Evolutionary conservation across 768 basidiomycete species (phyloP), one percentile per base, ranked within the genome.

Genomic region (Lyophyllum decastes): DNA sequence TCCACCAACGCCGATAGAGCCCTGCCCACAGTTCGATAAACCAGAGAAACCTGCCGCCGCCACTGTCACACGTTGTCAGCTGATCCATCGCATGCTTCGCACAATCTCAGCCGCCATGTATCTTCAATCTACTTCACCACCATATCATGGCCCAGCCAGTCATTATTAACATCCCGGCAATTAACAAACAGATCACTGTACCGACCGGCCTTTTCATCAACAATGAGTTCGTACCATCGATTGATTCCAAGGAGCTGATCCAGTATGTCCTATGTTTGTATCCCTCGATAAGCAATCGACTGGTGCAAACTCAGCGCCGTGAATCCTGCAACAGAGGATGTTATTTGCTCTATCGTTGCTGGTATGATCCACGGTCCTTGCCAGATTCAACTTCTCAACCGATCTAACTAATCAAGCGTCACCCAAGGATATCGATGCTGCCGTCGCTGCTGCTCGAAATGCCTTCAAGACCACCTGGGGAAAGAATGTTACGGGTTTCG

Each of bases 381-480:
- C 2, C n/a, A 30, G 3, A 2, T 24, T 19, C 48, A 25, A 26
- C 14, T 12, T 19, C 9, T 24, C 47, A 45, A 22, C 9, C 21
- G 25, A n/a, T 40, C 27, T 41, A 34, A 10, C 14, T 51, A 40
- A 48, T 53, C 16, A 58, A 90, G 88, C 79, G 7, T 89, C 90
- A 34, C 69, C 68, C 49, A 87, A 83, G 71, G 94, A 95, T 71
- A 87, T 96, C 63, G 91, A 96, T 66, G 67, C 80, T 55, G 94
- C 94, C 4, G 92, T 96, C 34, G 83, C 84, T 6, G 89, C 93
- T 14, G 94, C 95, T 21, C 85, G 90, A 59, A 76, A 81, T 35
- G 93, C 94, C 5, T 93, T 91, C 78, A 82, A 88, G 54, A 90
- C 88, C 14, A 86, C 88, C 25, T 96, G 94, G 94, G 95, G 94